Evolutionary conservation across 495 filamentous ascomycete genomes (phyloP).

Genomic region (Glarea lozoyensis): DNA sequence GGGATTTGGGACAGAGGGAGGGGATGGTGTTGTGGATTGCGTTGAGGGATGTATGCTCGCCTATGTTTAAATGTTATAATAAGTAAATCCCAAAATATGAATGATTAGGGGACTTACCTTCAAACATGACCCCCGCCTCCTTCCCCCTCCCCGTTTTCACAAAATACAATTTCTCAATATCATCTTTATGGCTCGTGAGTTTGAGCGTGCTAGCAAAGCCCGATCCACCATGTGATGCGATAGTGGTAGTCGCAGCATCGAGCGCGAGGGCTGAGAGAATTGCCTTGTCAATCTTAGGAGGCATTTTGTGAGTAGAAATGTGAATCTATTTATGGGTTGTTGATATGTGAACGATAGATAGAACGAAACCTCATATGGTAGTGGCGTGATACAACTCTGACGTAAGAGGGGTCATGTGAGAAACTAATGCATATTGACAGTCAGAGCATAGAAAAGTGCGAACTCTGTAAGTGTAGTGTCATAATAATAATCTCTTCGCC

Average conservation of each 20-base stretch:
- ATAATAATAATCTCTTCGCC: background rate
- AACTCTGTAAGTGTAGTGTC: background rate
- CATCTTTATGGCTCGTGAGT: conserved; percentile 43
- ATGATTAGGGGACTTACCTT: conserved; percentile 28
- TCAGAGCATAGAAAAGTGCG: conserved; percentile 7
- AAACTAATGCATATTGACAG: no score
- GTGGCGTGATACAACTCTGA: no score
- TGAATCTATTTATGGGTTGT: no score
- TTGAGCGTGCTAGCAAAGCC: conserved; percentile 69
- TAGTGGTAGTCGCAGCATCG: conserved; percentile 45
- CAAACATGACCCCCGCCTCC: conserved; percentile 69
- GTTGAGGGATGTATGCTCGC: conserved; percentile 78
- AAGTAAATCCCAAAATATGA: conserved; percentile 7
- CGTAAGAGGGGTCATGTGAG: no score
- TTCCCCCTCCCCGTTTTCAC: conserved; percentile 65
- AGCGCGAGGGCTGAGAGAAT: conserved; percentile 60
- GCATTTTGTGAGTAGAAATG: no score
- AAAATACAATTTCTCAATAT: conserved; percentile 58
- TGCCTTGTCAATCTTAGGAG: conserved; percentile 41
- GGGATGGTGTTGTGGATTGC: conserved; percentile 65
- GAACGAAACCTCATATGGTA: no score
- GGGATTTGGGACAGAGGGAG: conserved; percentile 61
- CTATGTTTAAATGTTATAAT: conserved; percentile 25
- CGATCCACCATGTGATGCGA: conserved; percentile 56
- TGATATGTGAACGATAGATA: no score